These are phyloP conservation scores for Dalbergia oliveri DNA, from an alignment of 306 rosid species.

Conservation along the genomic window DNA sequence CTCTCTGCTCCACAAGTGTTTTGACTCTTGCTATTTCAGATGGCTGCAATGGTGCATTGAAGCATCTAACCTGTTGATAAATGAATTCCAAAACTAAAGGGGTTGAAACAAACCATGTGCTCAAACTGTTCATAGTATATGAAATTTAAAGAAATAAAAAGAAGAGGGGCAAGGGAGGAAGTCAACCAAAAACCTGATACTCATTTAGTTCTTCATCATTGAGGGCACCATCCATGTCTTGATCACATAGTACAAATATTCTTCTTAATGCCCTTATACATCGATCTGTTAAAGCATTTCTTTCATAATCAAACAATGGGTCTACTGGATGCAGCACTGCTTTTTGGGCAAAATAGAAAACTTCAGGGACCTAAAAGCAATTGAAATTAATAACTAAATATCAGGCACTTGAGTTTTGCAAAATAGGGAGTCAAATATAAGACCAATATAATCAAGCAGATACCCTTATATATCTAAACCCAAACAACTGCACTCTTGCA, in stretches of 20 bases:
- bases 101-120: conserved; percentile 17
- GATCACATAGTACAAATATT: conserved; percentile 81
- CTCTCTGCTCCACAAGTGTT: conserved; percentile 70
- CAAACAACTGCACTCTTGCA: conserved; percentile 3
- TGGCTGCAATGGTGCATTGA: conserved; percentile 72
- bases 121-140: conserved; percentile 35
- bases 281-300: conserved; percentile 66
- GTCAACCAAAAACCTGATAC: conserved; percentile 73
- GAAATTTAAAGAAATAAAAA: conserved; percentile 6
- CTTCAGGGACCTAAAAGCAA: conserved; percentile 83
- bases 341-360: conserved; percentile 83
- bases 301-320: conserved; percentile 88
- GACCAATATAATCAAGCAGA: conserved; percentile 23
- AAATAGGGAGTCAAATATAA: conserved; percentile 27
- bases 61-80: conserved; percentile 72
- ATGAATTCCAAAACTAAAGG: conserved; percentile 32
- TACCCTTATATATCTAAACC: conserved; percentile 33
- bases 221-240: conserved; percentile 87
- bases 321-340: conserved; percentile 88
- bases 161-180: background rate
- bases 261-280: conserved; percentile 84
- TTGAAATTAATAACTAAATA: conserved; percentile 37
- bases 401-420: conserved; percentile 36
- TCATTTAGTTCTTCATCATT: conserved; percentile 79
- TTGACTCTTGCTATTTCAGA: conserved; percentile 69